These are phyloP conservation scores for Moricandia arvensis DNA, from an alignment of 345 rosid species.

Conservation along the genomic window DNA sequence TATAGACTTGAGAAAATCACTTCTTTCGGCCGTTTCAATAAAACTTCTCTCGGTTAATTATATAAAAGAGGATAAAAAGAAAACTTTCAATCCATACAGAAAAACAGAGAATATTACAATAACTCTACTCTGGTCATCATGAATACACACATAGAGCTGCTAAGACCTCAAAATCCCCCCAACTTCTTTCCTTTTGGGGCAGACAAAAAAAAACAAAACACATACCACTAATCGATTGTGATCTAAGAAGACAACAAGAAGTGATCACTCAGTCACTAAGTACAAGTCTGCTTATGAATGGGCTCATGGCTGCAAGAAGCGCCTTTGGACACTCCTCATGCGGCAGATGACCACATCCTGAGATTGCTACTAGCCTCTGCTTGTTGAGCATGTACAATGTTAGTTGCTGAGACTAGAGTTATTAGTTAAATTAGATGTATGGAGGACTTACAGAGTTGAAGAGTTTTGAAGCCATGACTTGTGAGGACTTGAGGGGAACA, in stretches of 20 bases:
- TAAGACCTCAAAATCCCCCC: conserved; percentile 27
- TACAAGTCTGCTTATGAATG: conserved; percentile 71
- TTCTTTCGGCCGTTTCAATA: too few species aligned
- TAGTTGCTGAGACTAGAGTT: conserved; percentile 12
- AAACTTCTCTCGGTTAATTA: too few species aligned
- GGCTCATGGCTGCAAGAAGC: conserved; percentile 77
- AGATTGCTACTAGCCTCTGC: conserved; percentile 95
- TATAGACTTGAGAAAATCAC: too few species aligned
- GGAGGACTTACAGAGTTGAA: conserved; percentile 80
- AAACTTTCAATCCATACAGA: conserved; percentile 1
- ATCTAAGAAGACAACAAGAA: conserved; percentile 35
- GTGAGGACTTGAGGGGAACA: conserved; percentile 76
- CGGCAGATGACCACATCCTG: conserved; percentile 97
- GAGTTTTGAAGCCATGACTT: conserved; percentile 81
- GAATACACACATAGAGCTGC: conserved; percentile 6
- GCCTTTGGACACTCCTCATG: conserved; percentile 97
- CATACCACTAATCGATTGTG: conserved; percentile 31
- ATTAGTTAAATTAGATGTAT: background rate
- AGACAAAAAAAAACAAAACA: conserved; percentile 4
- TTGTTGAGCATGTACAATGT: conserved; percentile 2
- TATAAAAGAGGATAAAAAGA: background rate
- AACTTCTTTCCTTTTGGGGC: conserved; percentile 27
- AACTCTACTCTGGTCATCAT: conserved; percentile 29
- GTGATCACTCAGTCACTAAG: conserved; percentile 46
- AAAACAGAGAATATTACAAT: conserved; percentile 23